Percentiles rank a stretch among this genome's conserved stretches.
phyloP scores from a whole-genome alignment of 1,139 yeast genomes.

The Candida sp. region DNA sequence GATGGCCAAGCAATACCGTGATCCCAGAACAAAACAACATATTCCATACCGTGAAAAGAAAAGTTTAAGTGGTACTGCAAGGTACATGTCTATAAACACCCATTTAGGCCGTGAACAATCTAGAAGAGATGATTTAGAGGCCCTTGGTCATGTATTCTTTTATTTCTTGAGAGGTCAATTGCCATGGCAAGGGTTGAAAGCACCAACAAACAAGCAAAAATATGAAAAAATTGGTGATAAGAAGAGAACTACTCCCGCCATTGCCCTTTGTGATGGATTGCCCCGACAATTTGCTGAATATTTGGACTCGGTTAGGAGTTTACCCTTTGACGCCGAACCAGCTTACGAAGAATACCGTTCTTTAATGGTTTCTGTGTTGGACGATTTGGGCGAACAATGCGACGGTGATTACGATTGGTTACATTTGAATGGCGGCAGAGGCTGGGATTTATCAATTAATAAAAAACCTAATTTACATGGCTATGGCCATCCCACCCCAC shows the following conservation, averaged over 20 bases:
- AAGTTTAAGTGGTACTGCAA: slow-evolving; percentile 92
- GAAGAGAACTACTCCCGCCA: slow-evolving; percentile 80
- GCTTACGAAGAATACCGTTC: slow-evolving; percentile 82
- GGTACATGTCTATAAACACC: slow-evolving; percentile 97
- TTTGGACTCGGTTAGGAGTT: slow-evolving; percentile 75
- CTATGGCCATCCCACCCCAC: slow-evolving; percentile 66
- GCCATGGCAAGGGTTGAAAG: slow-evolving; percentile 99
- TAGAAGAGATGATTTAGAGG: slow-evolving; percentile 94
- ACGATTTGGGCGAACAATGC: slow-evolving; percentile 66
- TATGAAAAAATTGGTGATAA: slow-evolving; percentile 97
- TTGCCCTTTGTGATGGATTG: slow-evolving; percentile 74
- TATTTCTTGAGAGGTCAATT: slow-evolving; percentile 90
- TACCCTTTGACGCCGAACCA: slow-evolving; percentile 93
- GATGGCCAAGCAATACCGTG: slow-evolving; percentile 97
- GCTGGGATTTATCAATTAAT: slow-evolving; percentile 83
- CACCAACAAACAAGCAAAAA: slow-evolving; percentile 96
- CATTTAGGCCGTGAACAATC: slow-evolving; percentile 97
- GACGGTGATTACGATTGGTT: slow-evolving; percentile 96
- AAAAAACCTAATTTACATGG: slow-evolving; percentile 91
- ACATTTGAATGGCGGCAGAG: slow-evolving; percentile 86
- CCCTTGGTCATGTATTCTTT: slow-evolving; percentile 92
- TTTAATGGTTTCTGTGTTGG: slow-evolving; percentile 71
- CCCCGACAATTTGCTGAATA: slow-evolving; percentile 89
- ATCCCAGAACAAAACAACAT: slow-evolving; percentile 92
- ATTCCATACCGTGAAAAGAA: slow-evolving; percentile 96